These are phyloP conservation scores for Mortierella sp. DNA, from an alignment of 371 early-diverging fungal genomes.

Conservation along the genomic window DNA sequence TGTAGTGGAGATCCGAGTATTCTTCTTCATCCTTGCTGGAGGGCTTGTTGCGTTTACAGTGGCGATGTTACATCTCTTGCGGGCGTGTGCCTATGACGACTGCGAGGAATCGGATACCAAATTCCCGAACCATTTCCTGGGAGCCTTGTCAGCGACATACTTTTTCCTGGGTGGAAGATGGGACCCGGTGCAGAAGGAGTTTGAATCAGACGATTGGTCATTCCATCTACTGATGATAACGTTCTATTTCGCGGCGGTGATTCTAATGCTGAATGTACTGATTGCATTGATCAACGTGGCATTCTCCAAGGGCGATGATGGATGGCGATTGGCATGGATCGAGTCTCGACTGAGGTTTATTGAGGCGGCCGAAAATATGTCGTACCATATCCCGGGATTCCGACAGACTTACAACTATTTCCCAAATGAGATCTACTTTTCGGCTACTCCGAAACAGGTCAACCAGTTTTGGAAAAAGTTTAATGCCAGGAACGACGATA, in stretches of 20 bases:
- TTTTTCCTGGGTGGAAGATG: slow-evolving; percentile 23
- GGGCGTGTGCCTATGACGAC: neutral
- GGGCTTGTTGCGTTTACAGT: slow-evolving; percentile 19
- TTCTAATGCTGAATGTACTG: slow-evolving; percentile 31
- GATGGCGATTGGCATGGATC: slow-evolving; percentile 19
- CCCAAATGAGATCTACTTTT: slow-evolving; percentile 22
- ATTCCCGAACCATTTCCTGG: slow-evolving; percentile 1
- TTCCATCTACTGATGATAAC: slow-evolving; percentile 24
- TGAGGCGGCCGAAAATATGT: slow-evolving; percentile 24
- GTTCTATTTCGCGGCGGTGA: slow-evolving; percentile 25
- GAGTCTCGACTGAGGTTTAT: slow-evolving; percentile 19
- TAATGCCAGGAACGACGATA: no score
- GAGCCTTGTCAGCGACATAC: slow-evolving; percentile 6
- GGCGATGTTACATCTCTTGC: slow-evolving; percentile 17
- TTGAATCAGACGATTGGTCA: neutral
- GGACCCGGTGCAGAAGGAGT: slow-evolving; percentile 7
- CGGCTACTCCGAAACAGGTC: slow-evolving; percentile 16
- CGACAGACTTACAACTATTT: slow-evolving; percentile 11
- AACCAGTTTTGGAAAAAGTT: no score
- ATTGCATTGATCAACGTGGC: slow-evolving; percentile 31
- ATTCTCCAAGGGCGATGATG: slow-evolving; percentile 16
- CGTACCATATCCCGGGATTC: slow-evolving; percentile 21
- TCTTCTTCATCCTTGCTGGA: slow-evolving; percentile 23
- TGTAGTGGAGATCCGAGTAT: slow-evolving; percentile 16
- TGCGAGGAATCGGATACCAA: neutral